Evolutionary conservation across 495 filamentous ascomycete genomes (phyloP), one percentile per base, ranked within the genome.

Genomic region (Xylaria castorea): DNA sequence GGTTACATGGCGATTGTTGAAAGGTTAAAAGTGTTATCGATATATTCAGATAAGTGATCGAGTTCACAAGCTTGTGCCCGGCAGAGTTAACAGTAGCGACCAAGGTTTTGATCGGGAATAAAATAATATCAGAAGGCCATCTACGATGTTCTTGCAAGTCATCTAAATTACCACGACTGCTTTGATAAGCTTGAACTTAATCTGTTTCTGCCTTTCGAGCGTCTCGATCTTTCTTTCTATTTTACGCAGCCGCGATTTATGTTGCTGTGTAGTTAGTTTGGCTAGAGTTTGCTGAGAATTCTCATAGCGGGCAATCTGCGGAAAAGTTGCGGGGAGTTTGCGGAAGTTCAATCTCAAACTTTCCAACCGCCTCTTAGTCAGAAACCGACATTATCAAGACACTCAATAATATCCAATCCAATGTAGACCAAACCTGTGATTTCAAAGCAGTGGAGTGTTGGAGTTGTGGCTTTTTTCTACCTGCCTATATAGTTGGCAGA

Each of bases 271-370:
- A 22, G 32, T 22, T 44, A 5, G 4, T 42, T 6, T 64, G 6
- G 0, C 22, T 30, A 34, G n/a, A 48, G 62, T 50, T 63, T 11
- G 34, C 16, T 11, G 27, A 44, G 22, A 42, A 25, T 16, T 63
- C 9, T 44, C n/a, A 25, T 27, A 16, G 64, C 44, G 64, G 64
- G 44, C 38, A 66, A 40, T 67, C 11, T 57, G 66, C 66, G 66
- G 66, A 8, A 68, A 57, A 57, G 36, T 25, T 68, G 66, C 66
- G 66, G 66, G 66, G 51, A 68, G 66, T 68, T 53, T 68, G 66
- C 66, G 66, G 66, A 68, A 53, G 27, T 68, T 68, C 44, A 38
- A 51, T 44, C 3, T n/a, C 46, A 1, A 16, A 53, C 25, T 16
- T 27, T 34, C 22, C 12, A 14, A 34, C 61, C 61, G 42, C 42